These are phyloP conservation scores for Saccharomyces jurei DNA, from an alignment of 805 yeast genomes.

Conservation along the genomic window DNA sequence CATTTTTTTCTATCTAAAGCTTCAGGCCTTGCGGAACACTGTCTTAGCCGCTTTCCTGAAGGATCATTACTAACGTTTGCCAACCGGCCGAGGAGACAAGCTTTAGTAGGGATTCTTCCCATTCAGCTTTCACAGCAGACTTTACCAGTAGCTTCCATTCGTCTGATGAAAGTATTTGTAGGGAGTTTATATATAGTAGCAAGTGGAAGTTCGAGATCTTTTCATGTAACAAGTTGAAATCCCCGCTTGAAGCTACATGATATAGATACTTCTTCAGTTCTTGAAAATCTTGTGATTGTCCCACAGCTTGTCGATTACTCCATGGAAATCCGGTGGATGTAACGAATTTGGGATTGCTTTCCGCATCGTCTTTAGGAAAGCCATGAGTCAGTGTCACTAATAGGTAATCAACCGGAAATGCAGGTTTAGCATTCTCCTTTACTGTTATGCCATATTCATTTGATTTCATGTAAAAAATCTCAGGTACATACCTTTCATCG, in stretches of 20 bases:
- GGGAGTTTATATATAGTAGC: slow-evolving; percentile 45
- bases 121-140: slow-evolving; percentile 41
- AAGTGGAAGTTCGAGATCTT: slow-evolving; percentile 70
- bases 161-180: slow-evolving; percentile 47
- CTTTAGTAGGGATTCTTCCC: slow-evolving; percentile 43
- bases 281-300: slow-evolving; percentile 60
- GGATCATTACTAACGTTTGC: slow-evolving; percentile 65
- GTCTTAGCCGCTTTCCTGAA: slow-evolving; percentile 25
- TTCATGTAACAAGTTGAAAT: slow-evolving; percentile 29
- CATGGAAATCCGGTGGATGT: slow-evolving; percentile 50
- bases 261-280: slow-evolving; percentile 45
- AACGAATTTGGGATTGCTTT: slow-evolving; percentile 33
- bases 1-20: background rate
- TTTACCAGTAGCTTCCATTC: slow-evolving; percentile 46
- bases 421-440: slow-evolving; percentile 82
- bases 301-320: slow-evolving; percentile 71
- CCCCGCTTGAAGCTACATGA: slow-evolving; percentile 20
- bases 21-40: slow-evolving; percentile 1
- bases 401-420: slow-evolving; percentile 86
- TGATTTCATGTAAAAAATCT: slow-evolving; percentile 71
- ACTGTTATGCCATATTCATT: slow-evolving; percentile 87
- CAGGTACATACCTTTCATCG: slow-evolving; percentile 81
- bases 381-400: slow-evolving; percentile 88
- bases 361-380: slow-evolving; percentile 51
- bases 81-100: slow-evolving; percentile 52